phyloP scores from a whole-genome alignment of 495 filamentous ascomycete species.

The Talaromyces proteolyticus region DNA sequence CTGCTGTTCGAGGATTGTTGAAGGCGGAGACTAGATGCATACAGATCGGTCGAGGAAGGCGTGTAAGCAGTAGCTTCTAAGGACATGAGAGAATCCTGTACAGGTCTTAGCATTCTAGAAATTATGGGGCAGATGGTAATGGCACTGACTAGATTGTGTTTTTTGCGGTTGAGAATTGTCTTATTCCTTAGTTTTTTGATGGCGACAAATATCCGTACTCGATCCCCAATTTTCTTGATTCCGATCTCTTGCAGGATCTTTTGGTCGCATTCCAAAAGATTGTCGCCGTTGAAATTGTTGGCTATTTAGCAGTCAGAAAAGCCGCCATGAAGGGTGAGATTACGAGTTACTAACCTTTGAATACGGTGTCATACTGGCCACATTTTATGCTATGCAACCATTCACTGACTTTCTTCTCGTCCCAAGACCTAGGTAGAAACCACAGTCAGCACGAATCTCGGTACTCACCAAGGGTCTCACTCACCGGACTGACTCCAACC shows the following conservation, averaged over 20 bases:
- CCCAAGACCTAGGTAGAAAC: conserved; percentile 57
- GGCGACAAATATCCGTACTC: conserved; percentile 86
- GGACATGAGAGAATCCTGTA: conserved; percentile 39
- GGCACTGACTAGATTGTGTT: conserved; percentile 72
- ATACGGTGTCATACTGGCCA: conserved; percentile 85
- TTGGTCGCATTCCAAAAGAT: conserved; percentile 94
- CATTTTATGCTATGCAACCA: conserved; percentile 90
- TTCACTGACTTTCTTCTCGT: conserved; percentile 83
- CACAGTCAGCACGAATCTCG: background rate
- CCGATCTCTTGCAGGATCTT: conserved; percentile 95
- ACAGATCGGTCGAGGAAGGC: conserved; percentile 61
- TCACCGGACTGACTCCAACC: conserved; percentile 54
- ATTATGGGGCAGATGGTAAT: background rate
- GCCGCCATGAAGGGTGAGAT: background rate
- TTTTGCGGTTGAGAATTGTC: conserved; percentile 75
- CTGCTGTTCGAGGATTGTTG: conserved; percentile 56
- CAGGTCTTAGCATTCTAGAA: background rate
- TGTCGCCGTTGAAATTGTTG: conserved; percentile 96
- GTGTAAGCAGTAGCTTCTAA: conserved; percentile 46
- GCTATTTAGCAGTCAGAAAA: conserved; percentile 26
- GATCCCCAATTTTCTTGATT: conserved; percentile 90
- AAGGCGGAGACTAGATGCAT: conserved; percentile 51
- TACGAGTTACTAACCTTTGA: conserved; percentile 51
- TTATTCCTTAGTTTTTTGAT: conserved; percentile 90
- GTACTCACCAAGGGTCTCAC: conserved; percentile 5